Base-by-base conservation (phyloP, 2,329 filamentous ascomycete genomes). In the Colletotrichum cordylinicola region DNA sequence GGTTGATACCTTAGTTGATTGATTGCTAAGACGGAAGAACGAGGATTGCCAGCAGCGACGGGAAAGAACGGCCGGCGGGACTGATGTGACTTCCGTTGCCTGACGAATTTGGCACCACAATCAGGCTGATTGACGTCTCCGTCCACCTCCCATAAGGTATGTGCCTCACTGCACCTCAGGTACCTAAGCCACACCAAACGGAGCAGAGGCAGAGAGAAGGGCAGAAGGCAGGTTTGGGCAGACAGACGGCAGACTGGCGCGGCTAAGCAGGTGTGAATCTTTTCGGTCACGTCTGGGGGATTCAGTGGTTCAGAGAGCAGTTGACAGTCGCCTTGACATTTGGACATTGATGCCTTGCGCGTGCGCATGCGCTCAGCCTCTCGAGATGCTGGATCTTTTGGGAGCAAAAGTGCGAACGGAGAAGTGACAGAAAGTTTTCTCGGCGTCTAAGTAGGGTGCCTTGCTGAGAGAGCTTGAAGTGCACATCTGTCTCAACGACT, bases 101-200 rank as follows among this genome's bases (percentile, higher is more conserved):
- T 35, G 13, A 10, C 37, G 18, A 61, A 68, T 35, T 33, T 24
- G n/a, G 27, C 35, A 58, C 43, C 56, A 58, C 16, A 31, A 58
- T 31, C 67, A 71, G 67, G 72, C 60, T 66, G 35, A 29, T 70
- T 60, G 67, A 67, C 71, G 67, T 68, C 72, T 58, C 67, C 58
- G 67, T 68, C 72, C 67, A 71, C 72, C 61, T 60, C 67, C 48
- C 8, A 12, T n/a, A n/a, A n/a, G n/a, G n/a, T n/a, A 52, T 21
- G 43, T 52, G 43, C n/a, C 43, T 52, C 43, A 24, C n/a, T 21
- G 43, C 10, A 58, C 21, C 24, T 29, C 13, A 29, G 55, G 52
- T 56, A 18, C 55, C 43, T 8, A 21, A 24, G 55, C 55, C 55
- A 58, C 21, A 16, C 55, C 55, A 58, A 58, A 29, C 15, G 55